phyloP scores from a whole-genome alignment of 352 stramenopile genomes.

The Globisporangium parvum region DNA sequence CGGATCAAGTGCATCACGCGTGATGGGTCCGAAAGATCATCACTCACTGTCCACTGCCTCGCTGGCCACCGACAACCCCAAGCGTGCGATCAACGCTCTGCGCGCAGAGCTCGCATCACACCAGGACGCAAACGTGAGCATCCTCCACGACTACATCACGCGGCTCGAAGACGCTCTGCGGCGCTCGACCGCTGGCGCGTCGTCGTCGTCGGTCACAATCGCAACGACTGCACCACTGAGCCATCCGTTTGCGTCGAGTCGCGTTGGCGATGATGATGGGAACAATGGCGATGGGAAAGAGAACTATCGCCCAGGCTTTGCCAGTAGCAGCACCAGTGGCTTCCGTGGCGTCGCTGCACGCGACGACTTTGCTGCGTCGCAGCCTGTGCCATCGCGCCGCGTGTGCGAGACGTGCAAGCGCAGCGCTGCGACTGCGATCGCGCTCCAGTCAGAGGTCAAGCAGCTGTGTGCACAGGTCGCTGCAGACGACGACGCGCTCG shows the following conservation, averaged over 20 bases:
- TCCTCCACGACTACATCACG: constrained; percentile 56
- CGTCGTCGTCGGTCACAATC: neutral
- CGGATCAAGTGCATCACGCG: neutral
- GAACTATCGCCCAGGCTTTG: constrained; percentile 16
- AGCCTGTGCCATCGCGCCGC: constrained; percentile 13
- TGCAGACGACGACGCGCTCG: constrained; percentile 37
- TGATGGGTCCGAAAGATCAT: neutral
- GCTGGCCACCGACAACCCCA: constrained; percentile 16
- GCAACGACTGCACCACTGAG: constrained; percentile 3
- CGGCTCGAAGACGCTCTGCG: constrained; percentile 37
- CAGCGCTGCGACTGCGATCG: constrained; percentile 23
- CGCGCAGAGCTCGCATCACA: constrained; percentile 47
- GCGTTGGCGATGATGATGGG: constrained; percentile 6
- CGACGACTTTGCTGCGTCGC: constrained; percentile 31
- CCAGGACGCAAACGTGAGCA: constrained; percentile 41
- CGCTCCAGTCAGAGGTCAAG: constrained; percentile 42
- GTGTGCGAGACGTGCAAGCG: constrained; percentile 37
- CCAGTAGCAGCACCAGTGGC: constrained; percentile 17
- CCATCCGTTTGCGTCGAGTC: constrained; percentile 30
- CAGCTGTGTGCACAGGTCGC: constrained; percentile 32
- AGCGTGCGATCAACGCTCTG: constrained; percentile 38
- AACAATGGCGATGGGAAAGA: constrained; percentile 20
- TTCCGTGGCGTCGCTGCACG: neutral
- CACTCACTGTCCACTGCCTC: constrained; percentile 18
- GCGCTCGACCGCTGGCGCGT: neutral